Conservation (phyloP, 2,329 filamentous ascomycete species). For the Fusarium abutilonis region DNA sequence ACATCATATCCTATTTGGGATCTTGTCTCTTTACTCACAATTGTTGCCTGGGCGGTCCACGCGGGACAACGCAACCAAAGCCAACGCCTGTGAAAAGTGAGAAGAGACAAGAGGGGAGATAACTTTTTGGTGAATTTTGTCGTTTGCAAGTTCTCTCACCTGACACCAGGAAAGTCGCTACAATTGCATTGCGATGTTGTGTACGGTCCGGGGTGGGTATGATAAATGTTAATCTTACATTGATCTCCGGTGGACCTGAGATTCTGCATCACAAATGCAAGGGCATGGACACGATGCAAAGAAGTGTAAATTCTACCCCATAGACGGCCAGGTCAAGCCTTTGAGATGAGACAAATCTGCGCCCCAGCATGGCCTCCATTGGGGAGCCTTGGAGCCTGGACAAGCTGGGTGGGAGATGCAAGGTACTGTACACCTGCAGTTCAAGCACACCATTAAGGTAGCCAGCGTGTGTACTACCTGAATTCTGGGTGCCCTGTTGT, state of each 20-base stretch:
- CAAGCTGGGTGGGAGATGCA: background rate
- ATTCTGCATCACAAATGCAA: constrained; percentile 4
- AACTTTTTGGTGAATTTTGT: background rate
- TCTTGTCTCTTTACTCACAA: constrained; percentile 3
- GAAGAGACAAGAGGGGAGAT: constrained; percentile 4
- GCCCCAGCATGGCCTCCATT: constrained; percentile 11
- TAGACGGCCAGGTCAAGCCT: background rate
- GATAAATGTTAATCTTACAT: background rate
- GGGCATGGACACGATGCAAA: background rate
- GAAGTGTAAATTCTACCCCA: background rate
- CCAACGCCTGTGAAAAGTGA: constrained; percentile 1
- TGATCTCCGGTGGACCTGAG: background rate
- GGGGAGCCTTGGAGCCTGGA: constrained; percentile 3
- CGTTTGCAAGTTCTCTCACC: background rate
- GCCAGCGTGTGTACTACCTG: no score
- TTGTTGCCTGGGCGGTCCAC: constrained; percentile 2
- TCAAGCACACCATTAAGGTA: no score
- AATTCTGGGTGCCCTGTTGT: background rate
- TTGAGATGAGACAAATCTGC: background rate
- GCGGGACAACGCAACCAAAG: background rate
- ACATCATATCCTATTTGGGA: background rate
- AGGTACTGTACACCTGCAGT: no score
- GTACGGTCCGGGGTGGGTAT: background rate
- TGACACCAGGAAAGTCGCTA: constrained; percentile 2
- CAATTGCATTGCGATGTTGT: background rate